These are phyloP conservation scores for Auricularia cornea DNA, from an alignment of 768 basidiomycete species.

Conservation along the genomic window DNA sequence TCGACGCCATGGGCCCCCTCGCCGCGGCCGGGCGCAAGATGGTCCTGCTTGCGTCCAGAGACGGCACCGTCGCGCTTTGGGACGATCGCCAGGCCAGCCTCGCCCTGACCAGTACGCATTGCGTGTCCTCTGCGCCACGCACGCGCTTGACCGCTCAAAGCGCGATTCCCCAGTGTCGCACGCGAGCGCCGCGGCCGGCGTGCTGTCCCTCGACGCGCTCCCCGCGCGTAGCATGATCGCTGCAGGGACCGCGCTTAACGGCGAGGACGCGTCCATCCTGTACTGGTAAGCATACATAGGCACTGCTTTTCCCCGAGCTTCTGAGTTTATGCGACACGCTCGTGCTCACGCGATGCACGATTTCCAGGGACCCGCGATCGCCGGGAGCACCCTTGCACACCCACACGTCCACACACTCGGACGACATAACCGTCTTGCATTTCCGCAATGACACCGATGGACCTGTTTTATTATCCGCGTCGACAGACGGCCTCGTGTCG, in stretches of 20 bases:
- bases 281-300: constrained; percentile 54
- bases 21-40: background rate
- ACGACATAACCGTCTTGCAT: constrained; percentile 76
- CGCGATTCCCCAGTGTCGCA: constrained; percentile 41
- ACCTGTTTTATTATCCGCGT: constrained; percentile 63
- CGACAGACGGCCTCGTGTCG: constrained; percentile 76
- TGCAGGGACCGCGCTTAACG: constrained; percentile 73
- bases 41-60: constrained; percentile 55
- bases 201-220: constrained; percentile 66
- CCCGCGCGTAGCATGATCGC: constrained; percentile 63
- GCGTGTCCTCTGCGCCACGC: background rate
- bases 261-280: constrained; percentile 72
- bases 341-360: background rate
- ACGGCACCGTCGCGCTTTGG: constrained; percentile 68
- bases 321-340: no score
- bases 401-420: constrained; percentile 87
- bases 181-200: constrained; percentile 31
- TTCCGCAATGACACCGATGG: constrained; percentile 34
- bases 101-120: constrained; percentile 51
- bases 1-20: background rate
- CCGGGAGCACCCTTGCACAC: constrained; percentile 57
- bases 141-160: constrained; percentile 3
- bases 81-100: constrained; percentile 49
- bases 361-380: constrained; percentile 82
- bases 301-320: no score